phyloP scores from a whole-genome alignment of 2,329 filamentous ascomycete species.

The Colletotrichum siamense region DNA sequence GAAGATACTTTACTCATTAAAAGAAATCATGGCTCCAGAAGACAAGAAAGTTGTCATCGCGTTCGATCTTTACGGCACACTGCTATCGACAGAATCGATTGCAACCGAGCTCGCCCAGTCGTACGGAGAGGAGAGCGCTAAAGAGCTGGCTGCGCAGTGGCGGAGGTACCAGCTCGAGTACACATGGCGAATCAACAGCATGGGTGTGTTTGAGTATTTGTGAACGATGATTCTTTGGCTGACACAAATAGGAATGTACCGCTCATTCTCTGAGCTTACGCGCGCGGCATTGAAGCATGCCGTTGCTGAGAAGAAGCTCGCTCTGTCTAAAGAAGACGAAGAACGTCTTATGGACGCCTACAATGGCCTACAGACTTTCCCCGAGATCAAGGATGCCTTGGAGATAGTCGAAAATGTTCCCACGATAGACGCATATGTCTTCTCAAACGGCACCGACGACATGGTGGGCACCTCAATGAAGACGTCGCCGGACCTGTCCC shows the following conservation, averaged over 20 bases:
- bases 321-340: slow-evolving; percentile 48
- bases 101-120: slow-evolving; percentile 60
- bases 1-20: too few species aligned
- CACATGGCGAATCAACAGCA: slow-evolving; percentile 77
- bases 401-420: slow-evolving; percentile 44
- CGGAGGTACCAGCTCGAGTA: slow-evolving; percentile 78
- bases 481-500: slow-evolving; percentile 59
- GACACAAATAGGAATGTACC: slow-evolving; percentile 57
- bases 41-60: slow-evolving; percentile 57
- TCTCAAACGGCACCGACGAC: slow-evolving; percentile 70
- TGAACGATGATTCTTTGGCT: neutral
- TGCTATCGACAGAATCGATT: slow-evolving; percentile 76
- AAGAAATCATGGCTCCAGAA: neutral
- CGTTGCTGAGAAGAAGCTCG: slow-evolving; percentile 58
- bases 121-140: slow-evolving; percentile 63
- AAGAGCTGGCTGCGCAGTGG: slow-evolving; percentile 65
- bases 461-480: slow-evolving; percentile 69
- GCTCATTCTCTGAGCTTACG: slow-evolving; percentile 69
- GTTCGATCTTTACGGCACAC: slow-evolving; percentile 78
- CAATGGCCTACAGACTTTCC: slow-evolving; percentile 67
- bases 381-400: slow-evolving; percentile 65
- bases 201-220: slow-evolving; percentile 58
- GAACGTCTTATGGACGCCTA: slow-evolving; percentile 66
- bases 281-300: slow-evolving; percentile 66
- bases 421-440: slow-evolving; percentile 62